Conservation (phyloP, 164 flowering plant genomes). For the Malania oleifera region DNA sequence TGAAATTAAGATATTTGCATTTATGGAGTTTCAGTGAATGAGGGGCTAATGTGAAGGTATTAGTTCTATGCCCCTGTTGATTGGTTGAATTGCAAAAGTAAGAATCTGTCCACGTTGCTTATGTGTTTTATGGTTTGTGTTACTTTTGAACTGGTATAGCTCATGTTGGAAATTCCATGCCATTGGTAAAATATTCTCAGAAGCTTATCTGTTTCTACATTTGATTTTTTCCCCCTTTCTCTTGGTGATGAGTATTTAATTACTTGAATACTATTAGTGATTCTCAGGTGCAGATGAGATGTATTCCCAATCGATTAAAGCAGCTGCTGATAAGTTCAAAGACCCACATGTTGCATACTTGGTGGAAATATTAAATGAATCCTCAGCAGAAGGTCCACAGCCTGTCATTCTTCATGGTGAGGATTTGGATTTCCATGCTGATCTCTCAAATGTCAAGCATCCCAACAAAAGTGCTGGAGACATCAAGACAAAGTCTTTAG, state of each 20-base stretch:
- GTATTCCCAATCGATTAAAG: constrained; percentile 38
- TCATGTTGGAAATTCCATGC: not conserved
- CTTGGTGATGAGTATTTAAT: not conserved
- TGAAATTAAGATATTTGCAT: not conserved
- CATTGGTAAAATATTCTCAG: not conserved
- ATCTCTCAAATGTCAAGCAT: constrained; percentile 28
- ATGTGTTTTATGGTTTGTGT: not conserved
- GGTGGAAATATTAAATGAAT: constrained; percentile 32
- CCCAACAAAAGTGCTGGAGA: constrained; percentile 19
- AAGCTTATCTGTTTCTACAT: not conserved
- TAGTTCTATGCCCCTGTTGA: not conserved
- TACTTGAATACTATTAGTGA: constrained; percentile 11
- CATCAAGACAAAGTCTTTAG: constrained; percentile 21
- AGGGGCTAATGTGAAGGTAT: not conserved
- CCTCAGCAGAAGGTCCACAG: constrained; percentile 28
- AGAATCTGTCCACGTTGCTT: not conserved
- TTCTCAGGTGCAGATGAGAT: constrained; percentile 44
- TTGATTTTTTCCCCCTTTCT: too few species aligned
- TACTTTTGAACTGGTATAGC: not conserved
- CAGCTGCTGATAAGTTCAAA: constrained; percentile 45
- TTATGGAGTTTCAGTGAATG: not conserved
- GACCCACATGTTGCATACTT: constrained; percentile 52
- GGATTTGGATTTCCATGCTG: constrained; percentile 40
- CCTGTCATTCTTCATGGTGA: constrained; percentile 50
- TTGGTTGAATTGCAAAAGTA: not conserved